Percentiles rank a stretch among this genome's conserved stretches.
Conservation (phyloP, 768 basidiomycete genomes). For the Lentinula sp. region DNA sequence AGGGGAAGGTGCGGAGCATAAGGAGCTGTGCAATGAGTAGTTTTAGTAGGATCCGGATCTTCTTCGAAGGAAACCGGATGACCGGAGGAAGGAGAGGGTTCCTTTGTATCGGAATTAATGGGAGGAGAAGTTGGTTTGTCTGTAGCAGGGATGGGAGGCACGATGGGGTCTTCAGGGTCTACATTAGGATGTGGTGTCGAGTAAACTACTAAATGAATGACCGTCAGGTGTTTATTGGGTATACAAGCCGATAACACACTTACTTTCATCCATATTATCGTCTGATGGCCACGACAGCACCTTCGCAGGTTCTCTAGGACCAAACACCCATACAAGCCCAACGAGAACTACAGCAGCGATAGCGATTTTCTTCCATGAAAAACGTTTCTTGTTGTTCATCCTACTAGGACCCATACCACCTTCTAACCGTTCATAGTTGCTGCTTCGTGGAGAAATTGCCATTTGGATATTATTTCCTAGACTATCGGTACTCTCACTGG, state of each 20-base stretch:
- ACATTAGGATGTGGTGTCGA: background rate
- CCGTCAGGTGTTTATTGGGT: too few species aligned
- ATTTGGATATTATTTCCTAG: background rate
- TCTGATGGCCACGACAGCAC: constrained; percentile 17
- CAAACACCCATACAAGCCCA: constrained; percentile 61
- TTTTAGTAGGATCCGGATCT: constrained; percentile 69
- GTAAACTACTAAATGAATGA: background rate
- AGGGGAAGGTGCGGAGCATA: constrained; percentile 43
- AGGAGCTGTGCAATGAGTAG: constrained; percentile 63
- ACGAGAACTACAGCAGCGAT: constrained; percentile 52
- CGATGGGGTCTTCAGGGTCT: background rate
- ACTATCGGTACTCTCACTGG: background rate
- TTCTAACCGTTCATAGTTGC: constrained; percentile 56
- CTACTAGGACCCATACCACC: constrained; percentile 50
- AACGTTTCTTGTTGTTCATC: constrained; percentile 18
- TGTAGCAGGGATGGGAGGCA: background rate
- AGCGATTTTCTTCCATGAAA: constrained; percentile 64
- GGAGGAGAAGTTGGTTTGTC: constrained; percentile 4
- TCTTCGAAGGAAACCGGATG: constrained; percentile 58
- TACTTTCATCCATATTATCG: constrained; percentile 18
- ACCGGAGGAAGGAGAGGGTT: background rate
- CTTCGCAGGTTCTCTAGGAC: constrained; percentile 32
- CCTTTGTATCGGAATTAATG: constrained; percentile 9
- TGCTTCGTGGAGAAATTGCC: constrained; percentile 27
- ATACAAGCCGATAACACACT: background rate